Percentiles rank a stretch among this genome's conserved stretches.
These are phyloP conservation scores for Candida palmyrensis DNA, from an alignment of 805 yeast species.

Conservation along the genomic window DNA sequence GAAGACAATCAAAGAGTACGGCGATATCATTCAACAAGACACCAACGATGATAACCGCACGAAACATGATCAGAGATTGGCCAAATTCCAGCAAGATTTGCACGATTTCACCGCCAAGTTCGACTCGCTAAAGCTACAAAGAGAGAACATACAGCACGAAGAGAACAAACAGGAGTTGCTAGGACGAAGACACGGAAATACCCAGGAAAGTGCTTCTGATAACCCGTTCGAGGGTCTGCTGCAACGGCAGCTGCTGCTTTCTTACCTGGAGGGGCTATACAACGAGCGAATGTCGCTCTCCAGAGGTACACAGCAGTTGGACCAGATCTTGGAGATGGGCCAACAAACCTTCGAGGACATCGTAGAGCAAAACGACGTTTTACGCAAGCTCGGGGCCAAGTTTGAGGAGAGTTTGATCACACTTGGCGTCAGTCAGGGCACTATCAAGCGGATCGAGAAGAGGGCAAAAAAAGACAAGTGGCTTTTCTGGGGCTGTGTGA, in stretches of 20 bases:
- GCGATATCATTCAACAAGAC: constrained; percentile 55
- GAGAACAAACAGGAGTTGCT: constrained; percentile 49
- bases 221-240: constrained; percentile 43
- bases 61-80: constrained; percentile 48
- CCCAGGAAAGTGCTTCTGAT: constrained; percentile 27
- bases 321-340: constrained; percentile 88
- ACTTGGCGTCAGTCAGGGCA: constrained; percentile 80
- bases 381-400: constrained; percentile 55
- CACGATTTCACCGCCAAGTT: constrained; percentile 46
- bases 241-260: constrained; percentile 21
- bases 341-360: constrained; percentile 79
- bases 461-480: constrained; percentile 84
- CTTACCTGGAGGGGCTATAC: constrained; percentile 57
- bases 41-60: constrained; percentile 53
- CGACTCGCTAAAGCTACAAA: constrained; percentile 45
- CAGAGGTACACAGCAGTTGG: constrained; percentile 76
- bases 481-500: constrained; percentile 74
- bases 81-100: constrained; percentile 48
- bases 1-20: constrained; percentile 71
- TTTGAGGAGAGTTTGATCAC: constrained; percentile 70
- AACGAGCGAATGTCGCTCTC: constrained; percentile 62
- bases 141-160: constrained; percentile 50
- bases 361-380: constrained; percentile 74
- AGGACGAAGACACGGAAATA: constrained; percentile 37
- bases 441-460: constrained; percentile 73